Evolutionary conservation across 192 early-diverging fungal genomes (phyloP), one percentile per base, ranked within the genome.

Genomic region (Umbelopsis vinacea): DNA sequence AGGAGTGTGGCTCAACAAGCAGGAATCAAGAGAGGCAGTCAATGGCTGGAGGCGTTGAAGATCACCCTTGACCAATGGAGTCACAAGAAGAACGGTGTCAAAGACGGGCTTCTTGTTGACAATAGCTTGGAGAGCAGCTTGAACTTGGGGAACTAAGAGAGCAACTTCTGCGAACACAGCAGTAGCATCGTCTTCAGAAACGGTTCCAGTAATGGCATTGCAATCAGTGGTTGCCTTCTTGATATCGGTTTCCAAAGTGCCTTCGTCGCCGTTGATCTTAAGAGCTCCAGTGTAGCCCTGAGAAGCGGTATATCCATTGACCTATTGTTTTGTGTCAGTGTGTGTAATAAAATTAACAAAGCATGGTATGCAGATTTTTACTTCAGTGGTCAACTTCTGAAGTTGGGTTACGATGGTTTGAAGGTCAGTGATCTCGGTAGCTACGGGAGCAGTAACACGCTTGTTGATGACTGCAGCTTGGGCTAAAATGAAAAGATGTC

Each of bases 1-100:
- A 7, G 71, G 71, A 67, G 71, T 67, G 11, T 43, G 47, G 17
- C n/a, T 17, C 17, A 73, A 11, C 47, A 73, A 67, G 24, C 71
- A 73, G 14, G 29, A 9, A 33, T 45, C 17, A 3, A 73, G 43
- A n/a, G 47, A n/a, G 8, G 17, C n/a, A 2, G 71, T 73, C 46
- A 40, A 21, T 14, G 60, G 43, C 21, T 73, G 33, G 47, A 73
- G 52, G 7, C 12, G 2, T 3, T 17, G 38, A 10, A 73, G 22
- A 12, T 73, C 63, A 6, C 10, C 29, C n/a, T 38, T 52, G 12
- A 73, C 63, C 38, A 73, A 22, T 17, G 21, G 3, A 22, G 60
- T 71, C 6, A 63, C 63, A 14, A 69, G 54, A 12, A 9, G 15
- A 38, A 72, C 52, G 9, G 46, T 19, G 33, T 23, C 71, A 33